Evolutionary conservation across 108 stramenopile genomes (phyloP), one percentile per base, ranked within the genome.

Genomic region (Skeletonema grethae): DNA sequence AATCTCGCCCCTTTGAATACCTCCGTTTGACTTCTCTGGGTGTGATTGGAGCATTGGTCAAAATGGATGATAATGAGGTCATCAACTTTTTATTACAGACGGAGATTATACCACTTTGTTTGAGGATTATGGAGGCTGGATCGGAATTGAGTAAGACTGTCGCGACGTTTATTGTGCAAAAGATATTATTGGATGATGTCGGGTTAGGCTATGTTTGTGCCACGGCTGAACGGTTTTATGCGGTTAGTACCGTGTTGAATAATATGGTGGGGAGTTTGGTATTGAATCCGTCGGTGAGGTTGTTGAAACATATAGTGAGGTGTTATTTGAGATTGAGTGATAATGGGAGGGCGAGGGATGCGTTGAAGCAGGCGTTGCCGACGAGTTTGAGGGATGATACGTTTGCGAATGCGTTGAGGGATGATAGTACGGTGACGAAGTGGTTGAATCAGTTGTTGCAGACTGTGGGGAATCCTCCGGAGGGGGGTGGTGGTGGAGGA

Each of bases 151-250:
- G 85, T 73, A 98, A 99, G 73, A 99, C 99, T 2, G 96, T 97
- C 7, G 98, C 98, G 0, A 99, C 99, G n/a, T 99, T 99, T 74
- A 99, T 99, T 55, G 97, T 99, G 5, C 97, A 99, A 82, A 99
- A 99, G 83, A 97, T 99, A 46, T 84, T 99, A 53, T 69, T 99
- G 72, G 99, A 99, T 76, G 97, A 99, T 67, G 85, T 86, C 36
- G 99, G 99, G 7, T 85, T 99, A 36, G 86, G 91, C 22, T 98
- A 99, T 82, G 97, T 99, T n/a, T 99, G 99, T 83, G 94, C 97
- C 41, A 99, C 99, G 0, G 96, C 97, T 34, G 98, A 99, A 85
- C 94, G 99, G 3, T 99, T 99, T 73, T 99, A 96, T 84, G 98
- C 99, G 22, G 98, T 99, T 3, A 82, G 80, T 36, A 97, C 93